A percentile compares a stretch with the other conserved stretches of the same genome.
These are phyloP conservation scores for Malassezia globosa DNA, from an alignment of 1,284 basidiomycete species.

Conservation along the genomic window DNA sequence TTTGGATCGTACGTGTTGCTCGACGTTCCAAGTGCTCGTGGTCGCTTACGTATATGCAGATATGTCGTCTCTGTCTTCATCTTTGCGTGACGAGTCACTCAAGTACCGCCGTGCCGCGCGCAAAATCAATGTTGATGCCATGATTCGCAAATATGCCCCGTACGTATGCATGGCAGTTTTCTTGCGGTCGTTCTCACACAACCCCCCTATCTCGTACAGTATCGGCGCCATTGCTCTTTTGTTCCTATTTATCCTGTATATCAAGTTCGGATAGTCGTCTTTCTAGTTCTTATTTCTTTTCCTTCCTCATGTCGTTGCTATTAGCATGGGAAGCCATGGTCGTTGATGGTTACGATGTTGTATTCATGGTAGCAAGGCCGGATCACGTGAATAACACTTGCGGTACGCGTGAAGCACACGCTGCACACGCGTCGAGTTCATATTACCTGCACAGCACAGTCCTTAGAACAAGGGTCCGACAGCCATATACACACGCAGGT, in stretches of 20 bases:
- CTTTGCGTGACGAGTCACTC: constrained; percentile 89
- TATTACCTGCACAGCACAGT: too few relatives aligned
- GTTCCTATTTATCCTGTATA: constrained; percentile 76
- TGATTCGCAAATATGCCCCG: constrained; percentile 91
- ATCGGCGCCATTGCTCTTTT: constrained; percentile 38
- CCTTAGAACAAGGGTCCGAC: too few relatives aligned
- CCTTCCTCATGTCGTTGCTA: too few relatives aligned
- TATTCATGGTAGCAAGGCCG: background rate
- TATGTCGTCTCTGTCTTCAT: constrained; percentile 95
- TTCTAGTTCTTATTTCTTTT: background rate
- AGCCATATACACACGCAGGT: too few relatives aligned
- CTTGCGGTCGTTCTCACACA: too few relatives aligned
- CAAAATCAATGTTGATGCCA: constrained; percentile 84
- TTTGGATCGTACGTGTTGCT: constrained; percentile 59
- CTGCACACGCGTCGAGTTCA: too few relatives aligned
- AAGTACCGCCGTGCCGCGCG: constrained; percentile 92
- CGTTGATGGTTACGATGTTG: too few relatives aligned
- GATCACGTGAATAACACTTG: constrained; percentile 13
- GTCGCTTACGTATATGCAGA: constrained; percentile 17
- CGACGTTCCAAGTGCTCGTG: background rate
- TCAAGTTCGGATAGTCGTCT: constrained; percentile 58
- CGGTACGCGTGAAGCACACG: too few relatives aligned
- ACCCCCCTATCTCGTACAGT: too few relatives aligned
- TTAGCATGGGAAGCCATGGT: too few relatives aligned
- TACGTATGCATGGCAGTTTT: constrained; percentile 52